A percentile compares a stretch with the other conserved stretches of the same genome.
phyloP scores from a whole-genome alignment of 495 filamentous ascomycete species.

The Wilcoxina mikolae region DNA sequence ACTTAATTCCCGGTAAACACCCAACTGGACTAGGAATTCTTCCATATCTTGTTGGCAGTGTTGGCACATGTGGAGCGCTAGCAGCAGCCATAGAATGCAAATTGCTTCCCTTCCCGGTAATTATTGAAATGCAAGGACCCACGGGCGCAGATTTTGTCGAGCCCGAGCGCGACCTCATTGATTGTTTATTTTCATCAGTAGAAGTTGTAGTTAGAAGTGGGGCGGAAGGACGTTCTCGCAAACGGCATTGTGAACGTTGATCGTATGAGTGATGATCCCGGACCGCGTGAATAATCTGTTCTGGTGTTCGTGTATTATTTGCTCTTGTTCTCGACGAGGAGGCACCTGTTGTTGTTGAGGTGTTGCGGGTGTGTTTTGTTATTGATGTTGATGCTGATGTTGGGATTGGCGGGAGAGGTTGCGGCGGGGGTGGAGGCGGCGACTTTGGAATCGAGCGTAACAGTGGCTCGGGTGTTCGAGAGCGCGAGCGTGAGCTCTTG shows the following conservation, averaged over 20 bases:
- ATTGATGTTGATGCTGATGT: neutral
- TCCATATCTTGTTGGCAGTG: neutral
- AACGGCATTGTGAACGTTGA: neutral
- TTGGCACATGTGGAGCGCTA: neutral
- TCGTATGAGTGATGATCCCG: neutral
- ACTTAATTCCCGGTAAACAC: neutral
- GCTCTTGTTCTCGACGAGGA: no score
- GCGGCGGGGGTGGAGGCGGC: no score
- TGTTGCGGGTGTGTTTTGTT: neutral
- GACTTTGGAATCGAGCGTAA: no score
- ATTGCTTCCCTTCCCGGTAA: neutral
- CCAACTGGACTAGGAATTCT: constrained; percentile 1
- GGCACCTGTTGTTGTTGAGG: no score
- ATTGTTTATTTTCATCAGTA: neutral
- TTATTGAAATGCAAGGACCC: neutral
- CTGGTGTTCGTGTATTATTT: neutral
- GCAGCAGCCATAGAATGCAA: neutral
- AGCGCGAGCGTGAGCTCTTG: no score
- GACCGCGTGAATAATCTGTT: neutral
- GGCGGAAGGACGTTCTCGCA: neutral
- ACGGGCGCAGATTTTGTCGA: neutral
- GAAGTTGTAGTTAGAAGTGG: neutral
- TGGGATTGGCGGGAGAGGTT: no score
- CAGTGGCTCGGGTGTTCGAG: no score
- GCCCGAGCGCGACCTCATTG: neutral